These are phyloP conservation scores for Cercospora canescens DNA, from an alignment of 2,329 filamentous ascomycete species.

Conservation along the genomic window DNA sequence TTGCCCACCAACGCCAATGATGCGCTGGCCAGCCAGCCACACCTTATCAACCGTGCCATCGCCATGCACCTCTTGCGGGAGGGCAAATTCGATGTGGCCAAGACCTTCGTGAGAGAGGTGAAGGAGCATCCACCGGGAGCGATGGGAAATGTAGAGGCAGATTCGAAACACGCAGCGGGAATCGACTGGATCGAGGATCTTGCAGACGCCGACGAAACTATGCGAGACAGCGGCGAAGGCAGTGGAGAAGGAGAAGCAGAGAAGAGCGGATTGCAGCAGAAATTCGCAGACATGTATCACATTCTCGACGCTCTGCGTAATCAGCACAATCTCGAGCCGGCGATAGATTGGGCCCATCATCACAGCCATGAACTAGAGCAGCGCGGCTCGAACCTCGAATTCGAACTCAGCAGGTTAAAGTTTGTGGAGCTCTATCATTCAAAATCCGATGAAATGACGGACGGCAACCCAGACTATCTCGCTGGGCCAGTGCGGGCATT, in stretches of 20 bases:
- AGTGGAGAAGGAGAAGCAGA: slow-evolving; percentile 17
- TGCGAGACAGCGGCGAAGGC: slow-evolving; percentile 21
- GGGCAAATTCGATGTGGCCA: slow-evolving; percentile 86
- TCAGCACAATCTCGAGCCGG: slow-evolving; percentile 71
- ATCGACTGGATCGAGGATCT: slow-evolving; percentile 27
- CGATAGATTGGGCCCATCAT: slow-evolving; percentile 80
- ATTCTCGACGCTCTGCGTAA: slow-evolving; percentile 78
- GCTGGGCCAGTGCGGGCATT: slow-evolving; percentile 67
- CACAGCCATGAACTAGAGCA: slow-evolving; percentile 72
- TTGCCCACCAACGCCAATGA: slow-evolving; percentile 77
- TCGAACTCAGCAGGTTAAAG: slow-evolving; percentile 86
- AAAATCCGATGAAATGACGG: slow-evolving; percentile 36
- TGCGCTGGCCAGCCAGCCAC: slow-evolving; percentile 71
- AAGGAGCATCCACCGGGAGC: neutral
- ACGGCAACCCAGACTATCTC: slow-evolving; percentile 45
- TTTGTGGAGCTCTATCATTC: slow-evolving; percentile 81
- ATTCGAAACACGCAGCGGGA: slow-evolving; percentile 14
- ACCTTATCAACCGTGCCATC: slow-evolving; percentile 87
- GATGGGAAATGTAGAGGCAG: slow-evolving; percentile 7
- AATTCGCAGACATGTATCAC: slow-evolving; percentile 87
- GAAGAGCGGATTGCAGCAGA: slow-evolving; percentile 62
- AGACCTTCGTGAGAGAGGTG: slow-evolving; percentile 75
- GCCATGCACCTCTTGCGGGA: slow-evolving; percentile 95
- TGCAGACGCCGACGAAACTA: slow-evolving; percentile 23
- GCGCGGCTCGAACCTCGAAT: slow-evolving; percentile 89